phyloP scores from a whole-genome alignment of 2,329 filamentous ascomycete genomes.

The Fusarium buharicum region DNA sequence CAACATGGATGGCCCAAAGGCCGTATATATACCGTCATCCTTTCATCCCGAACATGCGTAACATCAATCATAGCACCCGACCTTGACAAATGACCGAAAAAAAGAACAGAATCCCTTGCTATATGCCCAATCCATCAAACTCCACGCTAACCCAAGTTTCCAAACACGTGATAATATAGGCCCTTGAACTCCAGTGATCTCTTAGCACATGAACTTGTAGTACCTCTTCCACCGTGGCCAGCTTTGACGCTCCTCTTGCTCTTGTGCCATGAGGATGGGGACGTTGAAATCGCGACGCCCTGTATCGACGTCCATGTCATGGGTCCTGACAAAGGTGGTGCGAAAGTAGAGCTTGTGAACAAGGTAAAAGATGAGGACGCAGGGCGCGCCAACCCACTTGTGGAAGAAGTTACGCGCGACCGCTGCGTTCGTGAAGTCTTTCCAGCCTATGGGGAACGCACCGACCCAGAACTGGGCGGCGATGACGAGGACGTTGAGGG shows the following conservation, averaged over 20 bases:
- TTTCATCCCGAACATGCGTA: neutral
- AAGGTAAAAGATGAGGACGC: conserved; percentile 74
- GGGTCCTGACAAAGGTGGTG: conserved; percentile 72
- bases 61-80: neutral
- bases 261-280: conserved; percentile 79
- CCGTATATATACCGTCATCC: neutral
- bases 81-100: neutral
- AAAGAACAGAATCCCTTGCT: conserved; percentile 4
- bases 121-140: conserved; percentile 14
- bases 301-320: conserved; percentile 87
- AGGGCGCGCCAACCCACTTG: conserved; percentile 75
- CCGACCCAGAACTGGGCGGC: conserved; percentile 90
- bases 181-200: neutral
- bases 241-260: conserved; percentile 74
- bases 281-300: conserved; percentile 88
- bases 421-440: conserved; percentile 53
- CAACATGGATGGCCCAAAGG: neutral
- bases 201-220: conserved; percentile 78
- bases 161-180: conserved; percentile 18
- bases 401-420: conserved; percentile 77
- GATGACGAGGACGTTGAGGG: conserved; percentile 79
- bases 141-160: conserved; percentile 32
- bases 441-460: conserved; percentile 76
- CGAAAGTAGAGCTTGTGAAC: conserved; percentile 79
- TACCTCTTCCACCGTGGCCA: conserved; percentile 83